These are phyloP conservation scores for Coniophora puteana DNA, from an alignment of 1,284 basidiomycete genomes.

Conservation along the genomic window DNA sequence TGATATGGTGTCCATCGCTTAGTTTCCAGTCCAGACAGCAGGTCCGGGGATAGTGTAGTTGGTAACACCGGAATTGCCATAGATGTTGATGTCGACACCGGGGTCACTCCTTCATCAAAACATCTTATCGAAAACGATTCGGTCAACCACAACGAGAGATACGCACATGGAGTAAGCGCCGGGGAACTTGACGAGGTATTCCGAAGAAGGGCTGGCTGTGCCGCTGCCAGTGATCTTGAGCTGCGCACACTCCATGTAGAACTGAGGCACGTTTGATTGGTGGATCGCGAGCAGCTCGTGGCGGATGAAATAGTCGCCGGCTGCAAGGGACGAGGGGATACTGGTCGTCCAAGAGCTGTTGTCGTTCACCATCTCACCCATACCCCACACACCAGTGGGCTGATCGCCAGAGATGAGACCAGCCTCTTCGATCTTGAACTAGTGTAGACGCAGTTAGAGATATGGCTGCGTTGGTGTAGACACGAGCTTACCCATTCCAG, in stretches of 20 bases:
- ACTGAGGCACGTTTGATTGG: slow-evolving; percentile 31
- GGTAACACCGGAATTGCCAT: slow-evolving; percentile 27
- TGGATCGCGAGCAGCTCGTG: too few species aligned
- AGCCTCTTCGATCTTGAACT: slow-evolving; percentile 39
- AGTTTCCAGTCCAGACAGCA: slow-evolving; percentile 9
- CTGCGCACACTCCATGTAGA: too few species aligned
- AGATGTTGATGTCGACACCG: slow-evolving; percentile 33
- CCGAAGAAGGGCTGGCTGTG: slow-evolving; percentile 24
- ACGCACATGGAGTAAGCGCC: slow-evolving; percentile 30
- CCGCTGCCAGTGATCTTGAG: slow-evolving; percentile 32
- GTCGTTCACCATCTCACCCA: slow-evolving; percentile 31
- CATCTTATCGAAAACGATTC: slow-evolving; percentile 1
- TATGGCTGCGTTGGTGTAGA: not conserved
- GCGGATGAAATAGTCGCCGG: slow-evolving; percentile 37
- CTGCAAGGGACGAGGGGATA: slow-evolving; percentile 32
- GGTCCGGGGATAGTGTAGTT: slow-evolving; percentile 35
- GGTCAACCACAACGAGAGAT: too few species aligned
- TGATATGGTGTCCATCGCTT: too few species aligned
- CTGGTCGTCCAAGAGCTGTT: slow-evolving; percentile 35
- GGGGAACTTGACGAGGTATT: too few species aligned
- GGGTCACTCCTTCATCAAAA: slow-evolving; percentile 28
- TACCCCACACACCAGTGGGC: slow-evolving; percentile 27
- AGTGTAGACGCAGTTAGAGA: not conserved
- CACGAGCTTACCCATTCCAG: slow-evolving; percentile 28
- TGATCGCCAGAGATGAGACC: slow-evolving; percentile 35